A percentile compares a stretch with the other conserved stretches of the same genome.
Evolutionary conservation across 495 filamentous ascomycete species (phyloP).

Genomic region (Amorphotheca resinae): DNA sequence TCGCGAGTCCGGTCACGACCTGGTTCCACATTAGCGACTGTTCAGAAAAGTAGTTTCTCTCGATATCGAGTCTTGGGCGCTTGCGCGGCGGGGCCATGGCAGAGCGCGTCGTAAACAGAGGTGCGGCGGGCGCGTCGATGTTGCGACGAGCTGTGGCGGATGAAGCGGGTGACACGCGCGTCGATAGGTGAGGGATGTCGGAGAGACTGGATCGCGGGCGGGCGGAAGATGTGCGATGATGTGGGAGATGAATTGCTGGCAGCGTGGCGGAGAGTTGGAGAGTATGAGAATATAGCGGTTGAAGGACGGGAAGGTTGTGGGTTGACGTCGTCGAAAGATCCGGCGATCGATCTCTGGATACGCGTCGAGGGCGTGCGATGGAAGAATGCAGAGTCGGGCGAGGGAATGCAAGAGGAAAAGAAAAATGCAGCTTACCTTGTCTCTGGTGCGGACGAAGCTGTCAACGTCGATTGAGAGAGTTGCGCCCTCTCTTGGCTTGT

Average conservation of each 20-base stretch:
- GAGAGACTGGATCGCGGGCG: slow-evolving; percentile 11
- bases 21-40: slow-evolving; percentile 25
- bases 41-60: slow-evolving; percentile 7
- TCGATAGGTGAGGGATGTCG: too few relatives aligned
- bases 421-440: slow-evolving; percentile 41
- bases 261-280: neutral
- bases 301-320: neutral
- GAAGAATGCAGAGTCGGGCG: slow-evolving; percentile 17
- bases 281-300: neutral
- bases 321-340: too few relatives aligned
- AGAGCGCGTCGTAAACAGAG: slow-evolving; percentile 13
- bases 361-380: slow-evolving; percentile 2
- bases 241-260: slow-evolving; percentile 2
- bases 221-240: slow-evolving; percentile 1
- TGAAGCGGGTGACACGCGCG: too few relatives aligned
- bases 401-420: slow-evolving; percentile 14
- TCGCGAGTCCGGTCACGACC: slow-evolving; percentile 62
- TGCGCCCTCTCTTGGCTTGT: slow-evolving; percentile 24
- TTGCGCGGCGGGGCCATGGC: slow-evolving; percentile 3
- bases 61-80: slow-evolving; percentile 1
- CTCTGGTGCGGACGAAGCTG: slow-evolving; percentile 49
- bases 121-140: neutral
- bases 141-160: too few relatives aligned
- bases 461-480: slow-evolving; percentile 40
- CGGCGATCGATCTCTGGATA: too few relatives aligned